Evolutionary conservation across 2,329 filamentous ascomycete genomes (phyloP).

Genomic region (Epichloe festucae): DNA sequence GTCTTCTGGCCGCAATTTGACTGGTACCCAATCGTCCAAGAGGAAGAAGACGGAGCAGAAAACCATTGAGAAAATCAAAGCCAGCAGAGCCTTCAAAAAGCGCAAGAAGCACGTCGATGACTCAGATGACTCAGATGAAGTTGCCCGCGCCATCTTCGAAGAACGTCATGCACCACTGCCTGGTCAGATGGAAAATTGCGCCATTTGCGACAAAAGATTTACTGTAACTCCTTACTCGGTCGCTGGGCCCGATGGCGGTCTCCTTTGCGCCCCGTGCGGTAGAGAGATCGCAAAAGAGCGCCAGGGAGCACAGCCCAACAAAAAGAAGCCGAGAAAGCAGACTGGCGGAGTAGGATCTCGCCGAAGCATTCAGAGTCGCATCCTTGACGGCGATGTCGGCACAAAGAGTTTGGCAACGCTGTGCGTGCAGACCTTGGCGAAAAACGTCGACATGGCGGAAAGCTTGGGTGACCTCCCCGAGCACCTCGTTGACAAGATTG

Average conservation of each 20-base stretch:
- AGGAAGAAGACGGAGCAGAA: constrained; percentile 36
- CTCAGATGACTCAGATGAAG: constrained; percentile 31
- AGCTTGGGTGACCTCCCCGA: constrained; percentile 47
- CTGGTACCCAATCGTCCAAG: constrained; percentile 15
- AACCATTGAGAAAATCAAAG: constrained; percentile 48
- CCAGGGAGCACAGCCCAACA: constrained; percentile 22
- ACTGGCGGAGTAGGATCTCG: constrained; percentile 45
- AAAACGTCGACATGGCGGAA: constrained; percentile 49
- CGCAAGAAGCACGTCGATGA: constrained; percentile 29
- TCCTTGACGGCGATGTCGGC: constrained; percentile 64
- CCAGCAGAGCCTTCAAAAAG: constrained; percentile 44
- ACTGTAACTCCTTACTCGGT: constrained; percentile 86
- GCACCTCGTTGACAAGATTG: constrained; percentile 43
- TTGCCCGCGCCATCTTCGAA: constrained; percentile 36
- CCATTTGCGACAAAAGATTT: constrained; percentile 73
- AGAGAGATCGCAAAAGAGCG: constrained; percentile 54
- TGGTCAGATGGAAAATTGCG: constrained; percentile 82
- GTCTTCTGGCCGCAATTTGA: constrained; percentile 16
- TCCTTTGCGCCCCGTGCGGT: constrained; percentile 75
- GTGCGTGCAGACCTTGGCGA: constrained; percentile 49
- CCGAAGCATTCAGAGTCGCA: constrained; percentile 68
- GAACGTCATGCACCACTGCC: constrained; percentile 45
- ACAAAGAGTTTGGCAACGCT: constrained; percentile 55
- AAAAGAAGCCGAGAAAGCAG: constrained; percentile 35
- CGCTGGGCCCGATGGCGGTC: constrained; percentile 65